Conservation (phyloP, 495 filamentous ascomycete species). For the Durotheca rogersii region DNA sequence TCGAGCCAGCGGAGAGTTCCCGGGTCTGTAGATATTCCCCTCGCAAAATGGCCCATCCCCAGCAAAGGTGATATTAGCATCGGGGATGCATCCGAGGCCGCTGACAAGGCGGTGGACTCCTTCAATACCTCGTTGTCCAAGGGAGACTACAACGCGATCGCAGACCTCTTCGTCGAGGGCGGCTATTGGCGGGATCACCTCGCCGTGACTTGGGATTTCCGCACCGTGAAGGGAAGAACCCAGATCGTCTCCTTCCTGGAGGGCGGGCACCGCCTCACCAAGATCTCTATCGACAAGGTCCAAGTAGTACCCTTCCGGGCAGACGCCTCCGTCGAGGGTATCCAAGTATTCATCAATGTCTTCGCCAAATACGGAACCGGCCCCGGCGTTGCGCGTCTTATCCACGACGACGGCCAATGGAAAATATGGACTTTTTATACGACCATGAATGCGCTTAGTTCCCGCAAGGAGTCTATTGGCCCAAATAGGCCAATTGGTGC, state of each 20-base stretch:
- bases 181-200: conserved; percentile 68
- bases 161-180: conserved; percentile 53
- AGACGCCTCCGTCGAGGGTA: conserved; percentile 49
- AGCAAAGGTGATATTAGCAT: conserved; percentile 28
- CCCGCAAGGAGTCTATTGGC: conserved; percentile 53
- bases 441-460: conserved; percentile 53
- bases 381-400: conserved; percentile 56
- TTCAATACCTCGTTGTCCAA: conserved; percentile 51
- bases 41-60: conserved; percentile 44
- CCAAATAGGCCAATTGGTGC: conserved; percentile 53
- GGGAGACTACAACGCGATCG: conserved; percentile 38
- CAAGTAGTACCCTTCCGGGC: conserved; percentile 44
- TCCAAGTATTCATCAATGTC: conserved; percentile 55
- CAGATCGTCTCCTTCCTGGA: conserved; percentile 54
- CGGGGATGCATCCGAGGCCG: conserved; percentile 50
- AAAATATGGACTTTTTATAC: conserved; percentile 69
- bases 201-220: conserved; percentile 59
- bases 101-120: conserved; percentile 42
- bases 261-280: conserved; percentile 40
- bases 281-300: conserved; percentile 51
- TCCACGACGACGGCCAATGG: conserved; percentile 54
- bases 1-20: conserved; percentile 60
- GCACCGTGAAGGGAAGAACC: conserved; percentile 56
- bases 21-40: conserved; percentile 57
- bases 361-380: conserved; percentile 57